Evolutionary conservation across 78 protist genomes (phyloP), one percentile per base, ranked within the genome.

Genomic region (Creolimax fragrantissima): DNA sequence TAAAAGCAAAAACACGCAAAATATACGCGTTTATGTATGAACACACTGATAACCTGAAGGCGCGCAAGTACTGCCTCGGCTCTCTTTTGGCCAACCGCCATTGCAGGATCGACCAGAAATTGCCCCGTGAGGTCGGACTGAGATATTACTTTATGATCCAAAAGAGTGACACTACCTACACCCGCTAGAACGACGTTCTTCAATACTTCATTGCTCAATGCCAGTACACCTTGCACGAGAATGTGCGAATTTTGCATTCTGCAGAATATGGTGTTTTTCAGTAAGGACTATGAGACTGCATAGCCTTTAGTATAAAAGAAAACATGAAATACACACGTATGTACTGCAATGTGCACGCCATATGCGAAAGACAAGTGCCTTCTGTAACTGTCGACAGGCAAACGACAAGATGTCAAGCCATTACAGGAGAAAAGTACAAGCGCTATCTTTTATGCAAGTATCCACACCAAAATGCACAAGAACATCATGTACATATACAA

Each of bases 171-270:
- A 37, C 45, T 37, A 86, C 90, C 90, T 6, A 86, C n/a, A 43
- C 90, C 90, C 24, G 90, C 90, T 43, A 86, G 90, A 11, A 86
- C 90, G 0, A 86, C 24, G 32, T 11, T 86, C 7, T 86, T 86
- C 45, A 11, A 5, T 37, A 86, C 90, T 37, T 86, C 90, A 45
- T 11, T 5, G 32, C 74, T 32, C 17, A 42, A 11, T 5, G 90
- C 45, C n/a, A 7, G 4, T 45, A 86, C 44, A 42, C 90, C 90
- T 6, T 32, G 2, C 24, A 86, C 44, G 5, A 86, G 90, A 45
- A 86, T 2, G n/a, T 36, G 5, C n/a, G 58, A 4, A 35, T 43
- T 17, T 11, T 6, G 41, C 58, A 86, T 86, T 35, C 86, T 83
- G 7, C 39, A 32, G 24, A 58, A 17, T 32, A 58, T 58, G 24